Conservation (phyloP, 1,284 basidiomycete genomes). For the Moesziomyces globuligerus region DNA sequence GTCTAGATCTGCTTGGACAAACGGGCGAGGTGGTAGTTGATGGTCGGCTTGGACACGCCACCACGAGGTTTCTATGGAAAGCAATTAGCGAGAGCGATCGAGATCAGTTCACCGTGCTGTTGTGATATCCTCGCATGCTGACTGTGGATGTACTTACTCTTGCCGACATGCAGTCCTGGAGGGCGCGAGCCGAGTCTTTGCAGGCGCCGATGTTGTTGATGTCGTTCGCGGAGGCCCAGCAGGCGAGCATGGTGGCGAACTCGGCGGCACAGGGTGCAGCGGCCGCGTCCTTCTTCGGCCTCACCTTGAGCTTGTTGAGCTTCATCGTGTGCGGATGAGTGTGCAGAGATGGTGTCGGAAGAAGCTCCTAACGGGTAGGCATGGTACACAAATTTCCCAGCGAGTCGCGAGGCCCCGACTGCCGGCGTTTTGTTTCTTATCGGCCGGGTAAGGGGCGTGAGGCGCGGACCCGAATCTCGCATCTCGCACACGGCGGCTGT, state of each 20-base stretch:
- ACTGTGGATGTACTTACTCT: slow-evolving; percentile 75
- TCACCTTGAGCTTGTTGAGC: slow-evolving; percentile 64
- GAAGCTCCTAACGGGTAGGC: too few species aligned
- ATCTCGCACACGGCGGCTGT: slow-evolving; percentile 7
- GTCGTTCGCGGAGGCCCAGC: slow-evolving; percentile 87
- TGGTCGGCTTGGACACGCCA: slow-evolving; percentile 57
- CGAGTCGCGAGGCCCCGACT: not conserved
- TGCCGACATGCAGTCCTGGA: slow-evolving; percentile 88
- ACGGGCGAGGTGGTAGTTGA: slow-evolving; percentile 66
- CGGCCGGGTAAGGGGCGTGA: slow-evolving; percentile 15
- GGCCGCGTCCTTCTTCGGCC: slow-evolving; percentile 76
- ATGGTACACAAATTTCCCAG: slow-evolving; percentile 15
- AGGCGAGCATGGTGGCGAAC: slow-evolving; percentile 83
- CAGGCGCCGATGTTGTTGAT: slow-evolving; percentile 75
- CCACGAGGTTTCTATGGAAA: slow-evolving; percentile 32
- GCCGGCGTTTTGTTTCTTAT: too few species aligned
- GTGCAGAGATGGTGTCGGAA: not conserved
- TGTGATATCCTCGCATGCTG: too few species aligned
- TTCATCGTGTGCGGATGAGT: slow-evolving; percentile 46
- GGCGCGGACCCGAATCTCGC: slow-evolving; percentile 21
- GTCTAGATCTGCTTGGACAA: slow-evolving; percentile 58
- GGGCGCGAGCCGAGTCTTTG: slow-evolving; percentile 74
- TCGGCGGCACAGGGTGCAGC: slow-evolving; percentile 78
- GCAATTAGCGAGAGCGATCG: not conserved
- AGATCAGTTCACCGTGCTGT: too few species aligned